Evolutionary conservation across 2,329 filamentous ascomycete species (phyloP), one percentile per base, ranked within the genome.

Genomic region (Penicillium sp.): DNA sequence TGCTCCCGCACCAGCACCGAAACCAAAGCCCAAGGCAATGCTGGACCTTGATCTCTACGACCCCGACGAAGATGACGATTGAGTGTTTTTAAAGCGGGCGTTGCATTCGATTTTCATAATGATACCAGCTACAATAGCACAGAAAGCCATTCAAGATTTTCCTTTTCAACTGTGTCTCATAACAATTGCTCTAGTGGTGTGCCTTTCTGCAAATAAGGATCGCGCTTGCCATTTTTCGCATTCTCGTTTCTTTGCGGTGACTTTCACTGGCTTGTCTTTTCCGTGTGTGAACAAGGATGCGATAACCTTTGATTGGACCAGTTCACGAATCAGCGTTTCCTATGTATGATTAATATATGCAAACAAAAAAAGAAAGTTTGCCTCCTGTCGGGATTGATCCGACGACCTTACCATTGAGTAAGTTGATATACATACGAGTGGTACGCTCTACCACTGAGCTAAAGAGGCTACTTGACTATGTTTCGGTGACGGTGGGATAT

Each of bases 1-100:
- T 39, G 52, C 52, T 31, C 51, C 59, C 27, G 58, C 54, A 9
- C 59, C 67, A 15, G 62, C 61, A 23, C 62, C 68, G 4, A 76
- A 71, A 60, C 72, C 67, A 4, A 77, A 73, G 60, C 72, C 72
- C 10, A 77, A 76, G 57, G 68, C 75, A 8, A 72, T 68, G 34
- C 61, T 79, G 40, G 76, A 78, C 65, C 68, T 79, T 41, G 76
- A 79, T 60, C 64, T 78, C 43, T 77, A 76, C 59, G 76, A 79
- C 58, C 75, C 75, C 5, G 76, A 78, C 54, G 77, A 78, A 34
- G 76, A 78, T 52, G 76, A 83, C 62, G 57, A 70, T 47, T 69
- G 49, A 64, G 61, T 36, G 54, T 48, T 55, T 47, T 53, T 19
- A 21, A 34, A 41, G 48, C 41, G 44, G 39, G 46, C 48, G 47